A percentile compares a stretch with the other conserved stretches of the same genome.
Evolutionary conservation across 495 filamentous ascomycete species (phyloP).

Genomic region (Penicillium cataractarum): DNA sequence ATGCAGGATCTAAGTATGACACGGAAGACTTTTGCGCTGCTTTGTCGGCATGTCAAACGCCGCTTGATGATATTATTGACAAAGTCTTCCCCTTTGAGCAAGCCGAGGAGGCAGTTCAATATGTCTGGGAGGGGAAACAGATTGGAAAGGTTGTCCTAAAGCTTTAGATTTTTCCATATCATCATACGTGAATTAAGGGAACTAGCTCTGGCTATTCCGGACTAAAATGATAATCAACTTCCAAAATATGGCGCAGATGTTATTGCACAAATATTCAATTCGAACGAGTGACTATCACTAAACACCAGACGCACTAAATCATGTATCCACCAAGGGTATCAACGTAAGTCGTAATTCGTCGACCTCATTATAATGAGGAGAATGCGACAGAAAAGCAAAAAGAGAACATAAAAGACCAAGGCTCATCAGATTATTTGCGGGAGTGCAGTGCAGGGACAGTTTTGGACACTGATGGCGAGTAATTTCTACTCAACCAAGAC

Average conservation of each 20-base stretch:
- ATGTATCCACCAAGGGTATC: conserved; percentile 34
- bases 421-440: neutral
- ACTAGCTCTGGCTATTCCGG: no score
- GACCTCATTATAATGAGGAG: conserved; percentile 20
- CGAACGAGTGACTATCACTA: conserved; percentile 19
- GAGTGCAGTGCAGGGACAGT: no score
- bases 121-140: neutral
- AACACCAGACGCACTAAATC: conserved; percentile 17
- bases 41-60: neutral
- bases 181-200: neutral
- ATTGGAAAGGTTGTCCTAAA: neutral
- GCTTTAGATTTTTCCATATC: neutral
- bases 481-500: neutral
- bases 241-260: no score
- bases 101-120: neutral
- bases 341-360: conserved; percentile 35
- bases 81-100: neutral
- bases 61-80: neutral
- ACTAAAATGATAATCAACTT: no score
- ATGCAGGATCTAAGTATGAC: neutral
- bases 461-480: neutral
- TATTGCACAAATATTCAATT: neutral
- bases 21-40: neutral
- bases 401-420: conserved; percentile 12
- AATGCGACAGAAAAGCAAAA: conserved; percentile 22